A percentile compares a stretch with the other conserved stretches of the same genome.
Conservation (phyloP, 352 stramenopile genomes). For the Phytophthora capsici region DNA sequence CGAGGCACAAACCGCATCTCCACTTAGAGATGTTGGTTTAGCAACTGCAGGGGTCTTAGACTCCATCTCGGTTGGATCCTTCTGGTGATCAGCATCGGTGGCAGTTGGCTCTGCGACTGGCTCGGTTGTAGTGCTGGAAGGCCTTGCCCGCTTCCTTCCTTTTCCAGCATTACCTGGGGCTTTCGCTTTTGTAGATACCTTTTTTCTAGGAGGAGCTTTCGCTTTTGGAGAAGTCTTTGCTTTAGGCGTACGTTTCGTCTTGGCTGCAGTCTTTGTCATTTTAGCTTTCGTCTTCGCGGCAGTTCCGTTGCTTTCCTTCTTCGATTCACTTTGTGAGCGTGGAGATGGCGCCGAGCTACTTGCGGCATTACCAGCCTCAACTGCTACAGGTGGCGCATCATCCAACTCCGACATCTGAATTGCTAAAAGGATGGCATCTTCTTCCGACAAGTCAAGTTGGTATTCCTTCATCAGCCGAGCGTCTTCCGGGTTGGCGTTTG, state of each 20-base stretch:
- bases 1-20: background rate
- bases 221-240: background rate
- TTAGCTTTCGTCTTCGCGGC: slow-evolving; percentile 1
- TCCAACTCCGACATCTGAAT: slow-evolving; percentile 65
- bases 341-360: background rate
- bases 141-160: slow-evolving; percentile 22
- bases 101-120: background rate
- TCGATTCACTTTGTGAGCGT: background rate
- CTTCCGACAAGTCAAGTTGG: slow-evolving; percentile 75
- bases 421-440: slow-evolving; percentile 70
- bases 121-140: background rate
- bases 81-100: background rate
- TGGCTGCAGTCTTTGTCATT: slow-evolving; percentile 2
- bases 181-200: too few species aligned
- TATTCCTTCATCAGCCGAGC: slow-evolving; percentile 63
- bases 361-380: background rate
- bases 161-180: slow-evolving; percentile 3
- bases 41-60: slow-evolving; percentile 5
- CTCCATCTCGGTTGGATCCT: background rate
- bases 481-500: slow-evolving; percentile 43
- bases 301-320: background rate
- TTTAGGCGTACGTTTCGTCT: background rate
- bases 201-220: slow-evolving; percentile 5
- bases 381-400: slow-evolving; percentile 4
- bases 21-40: slow-evolving; percentile 1